Base-by-base conservation (phyloP, 2,329 filamentous ascomycete species). In the Colletotrichum sojae region DNA sequence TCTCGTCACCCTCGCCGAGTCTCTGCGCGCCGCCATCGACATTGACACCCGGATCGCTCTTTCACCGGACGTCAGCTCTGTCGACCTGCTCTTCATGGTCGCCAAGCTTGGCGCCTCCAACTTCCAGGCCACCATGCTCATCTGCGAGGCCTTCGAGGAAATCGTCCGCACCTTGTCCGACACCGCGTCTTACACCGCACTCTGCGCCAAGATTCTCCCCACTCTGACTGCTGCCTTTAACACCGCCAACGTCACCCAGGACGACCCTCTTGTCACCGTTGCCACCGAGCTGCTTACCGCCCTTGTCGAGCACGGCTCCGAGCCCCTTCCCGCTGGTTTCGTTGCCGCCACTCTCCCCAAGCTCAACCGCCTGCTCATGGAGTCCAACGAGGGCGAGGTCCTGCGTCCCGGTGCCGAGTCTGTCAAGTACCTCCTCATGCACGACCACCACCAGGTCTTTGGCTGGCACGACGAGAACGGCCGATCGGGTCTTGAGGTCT, bases 81-180 rank as follows among this genome's bases (percentile, higher is more conserved):
- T 97, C 6, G 92, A 96, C 74, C 84, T 95, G 15, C 88, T 99
- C 9, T 98, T 99, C 82, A 89, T 92, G 61, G 89, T 98, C 69
- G 95, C 94, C 22, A 96, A 94, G 78, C 91, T 95, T 76, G 94
- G 94, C 31, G 93, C 95, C 0, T 90, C 88, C 70, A 98, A 97
- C 81, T 97, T 97, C 83, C 95, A 98, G 78, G 89, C 98, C 54
- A 94, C 92, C 0, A 91, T 95, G 83, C 85, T 98, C 59, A 92
- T 98, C 25, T 92, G 90, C 43, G 96, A 99, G 80, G 91, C 94
- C 0, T 97, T 99, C 76, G 95, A 98, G 78, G 94, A 96, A 51
- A 91, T 98, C 65, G 92, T 95, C 6, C 84, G 87, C 58, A 86
- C 85, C 1, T 88, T 97, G 67, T 84, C 92, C 2, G 89, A 90